Evolutionary conservation across 352 stramenopile genomes (phyloP).

Genomic region (Vaucheria bursata): DNA sequence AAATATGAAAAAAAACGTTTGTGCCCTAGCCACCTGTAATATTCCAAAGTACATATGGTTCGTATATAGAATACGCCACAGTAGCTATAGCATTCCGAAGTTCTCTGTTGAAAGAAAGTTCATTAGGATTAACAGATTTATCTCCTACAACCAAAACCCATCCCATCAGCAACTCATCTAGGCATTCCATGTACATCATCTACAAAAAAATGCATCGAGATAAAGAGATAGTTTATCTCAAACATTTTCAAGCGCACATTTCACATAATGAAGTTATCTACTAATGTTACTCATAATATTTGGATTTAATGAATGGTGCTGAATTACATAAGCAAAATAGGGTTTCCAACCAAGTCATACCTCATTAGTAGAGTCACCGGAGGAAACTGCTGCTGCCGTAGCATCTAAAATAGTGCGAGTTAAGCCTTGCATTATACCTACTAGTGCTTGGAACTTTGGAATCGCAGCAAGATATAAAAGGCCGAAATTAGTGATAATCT

Average conservation of each 20-base stretch:
- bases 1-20: too few species aligned
- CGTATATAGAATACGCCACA: conserved; percentile 24
- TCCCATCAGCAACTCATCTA: conserved; percentile 34
- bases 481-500: conserved; percentile 31
- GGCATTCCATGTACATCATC: conserved; percentile 19
- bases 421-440: conserved; percentile 16
- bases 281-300: too few species aligned
- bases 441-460: conserved; percentile 18
- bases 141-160: conserved; percentile 39
- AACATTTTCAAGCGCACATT: too few species aligned
- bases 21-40: too few species aligned
- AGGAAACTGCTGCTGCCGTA: neutral
- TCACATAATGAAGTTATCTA: too few species aligned
- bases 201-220: too few species aligned
- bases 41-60: conserved; percentile 28
- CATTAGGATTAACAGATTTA: neutral
- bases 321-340: too few species aligned
- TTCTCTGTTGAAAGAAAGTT: conserved; percentile 10
- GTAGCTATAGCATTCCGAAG: conserved; percentile 18
- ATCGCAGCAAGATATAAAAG: conserved; percentile 14
- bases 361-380: neutral
- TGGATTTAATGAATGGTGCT: too few species aligned
- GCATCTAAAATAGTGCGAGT: conserved; percentile 18
- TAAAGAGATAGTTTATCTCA: too few species aligned
- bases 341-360: too few species aligned